phyloP scores from a whole-genome alignment of 2,329 filamentous ascomycete genomes.

The Xylaria sp. region DNA sequence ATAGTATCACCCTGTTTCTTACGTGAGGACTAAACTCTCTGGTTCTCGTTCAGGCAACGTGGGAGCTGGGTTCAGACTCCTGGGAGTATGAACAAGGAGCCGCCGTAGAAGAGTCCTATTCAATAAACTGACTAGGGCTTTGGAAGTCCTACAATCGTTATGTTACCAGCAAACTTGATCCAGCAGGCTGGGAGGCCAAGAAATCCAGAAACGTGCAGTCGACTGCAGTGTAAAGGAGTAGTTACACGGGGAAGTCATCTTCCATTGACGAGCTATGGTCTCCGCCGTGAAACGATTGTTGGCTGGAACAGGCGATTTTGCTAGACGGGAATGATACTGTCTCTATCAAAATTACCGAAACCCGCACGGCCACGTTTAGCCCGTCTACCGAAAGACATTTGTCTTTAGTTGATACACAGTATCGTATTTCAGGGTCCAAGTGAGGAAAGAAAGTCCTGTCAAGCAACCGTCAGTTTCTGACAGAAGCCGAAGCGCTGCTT shows the following conservation, averaged over 20 bases:
- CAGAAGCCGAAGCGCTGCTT: slow-evolving; percentile 9
- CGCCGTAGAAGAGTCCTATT: slow-evolving; percentile 1
- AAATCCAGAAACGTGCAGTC: not conserved
- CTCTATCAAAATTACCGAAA: slow-evolving; percentile 28
- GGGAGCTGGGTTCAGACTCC: slow-evolving; percentile 30
- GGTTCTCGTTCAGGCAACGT: slow-evolving; percentile 27
- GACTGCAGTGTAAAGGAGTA: too few relatives aligned
- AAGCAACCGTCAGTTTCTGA: slow-evolving; percentile 8
- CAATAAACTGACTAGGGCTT: slow-evolving; percentile 1
- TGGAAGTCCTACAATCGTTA: slow-evolving; percentile 14
- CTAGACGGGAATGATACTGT: slow-evolving; percentile 30
- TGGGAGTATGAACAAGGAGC: not conserved
- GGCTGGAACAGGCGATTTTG: slow-evolving; percentile 24
- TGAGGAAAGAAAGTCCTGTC: not conserved
- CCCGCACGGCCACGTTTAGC: slow-evolving; percentile 27
- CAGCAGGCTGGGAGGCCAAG: slow-evolving; percentile 15
- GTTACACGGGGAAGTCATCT: not conserved
- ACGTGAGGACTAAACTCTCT: slow-evolving; percentile 30
- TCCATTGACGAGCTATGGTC: not conserved
- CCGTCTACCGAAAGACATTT: slow-evolving; percentile 22
- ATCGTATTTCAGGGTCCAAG: slow-evolving; percentile 18
- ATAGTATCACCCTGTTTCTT: slow-evolving; percentile 13
- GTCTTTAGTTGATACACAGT: slow-evolving; percentile 20
- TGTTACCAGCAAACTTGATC: slow-evolving; percentile 16
- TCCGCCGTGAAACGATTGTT: slow-evolving; percentile 16